A percentile compares a stretch with the other conserved stretches of the same genome.
Evolutionary conservation across 2,329 filamentous ascomycete genomes (phyloP).

Genomic region (Ophiostoma piceae): DNA sequence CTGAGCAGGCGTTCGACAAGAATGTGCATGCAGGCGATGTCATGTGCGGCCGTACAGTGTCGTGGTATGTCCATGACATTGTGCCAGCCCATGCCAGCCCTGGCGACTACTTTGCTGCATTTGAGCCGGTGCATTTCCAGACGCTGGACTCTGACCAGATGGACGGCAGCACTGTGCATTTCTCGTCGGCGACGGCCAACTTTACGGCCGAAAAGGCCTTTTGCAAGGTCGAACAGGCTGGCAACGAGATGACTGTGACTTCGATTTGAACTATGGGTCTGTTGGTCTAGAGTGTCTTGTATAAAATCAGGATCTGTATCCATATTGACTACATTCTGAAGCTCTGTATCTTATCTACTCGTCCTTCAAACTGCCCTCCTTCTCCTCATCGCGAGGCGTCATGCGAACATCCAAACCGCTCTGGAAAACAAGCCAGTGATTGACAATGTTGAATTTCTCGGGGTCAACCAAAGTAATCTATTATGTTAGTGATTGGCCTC

Average conservation of each 20-base stretch:
- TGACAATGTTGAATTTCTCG: background rate
- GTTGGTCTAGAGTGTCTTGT: background rate
- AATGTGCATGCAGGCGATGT: conserved; percentile 12
- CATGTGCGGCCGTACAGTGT: conserved; percentile 24
- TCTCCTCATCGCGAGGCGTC: background rate
- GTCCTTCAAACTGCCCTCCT: background rate
- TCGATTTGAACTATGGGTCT: background rate
- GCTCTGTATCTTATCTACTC: background rate
- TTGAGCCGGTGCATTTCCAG: conserved; percentile 23
- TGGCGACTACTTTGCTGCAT: conserved; percentile 24
- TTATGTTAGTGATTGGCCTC: background rate
- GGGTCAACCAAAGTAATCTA: background rate
- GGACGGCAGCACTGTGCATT: background rate
- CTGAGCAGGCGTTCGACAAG: conserved; percentile 19
- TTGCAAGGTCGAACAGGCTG: background rate
- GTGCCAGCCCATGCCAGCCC: conserved; percentile 18
- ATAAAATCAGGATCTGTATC: too few relatives aligned
- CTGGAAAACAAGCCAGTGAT: conserved; percentile 5
- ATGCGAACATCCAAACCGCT: background rate
- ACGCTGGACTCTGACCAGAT: background rate
- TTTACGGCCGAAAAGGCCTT: background rate
- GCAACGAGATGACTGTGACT: background rate
- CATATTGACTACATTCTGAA: background rate
- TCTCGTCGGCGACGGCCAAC: background rate
- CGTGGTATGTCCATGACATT: conserved; percentile 25